Evolutionary conservation across 2,329 filamentous ascomycete genomes (phyloP).

Genomic region (Talaromyces sp.): DNA sequence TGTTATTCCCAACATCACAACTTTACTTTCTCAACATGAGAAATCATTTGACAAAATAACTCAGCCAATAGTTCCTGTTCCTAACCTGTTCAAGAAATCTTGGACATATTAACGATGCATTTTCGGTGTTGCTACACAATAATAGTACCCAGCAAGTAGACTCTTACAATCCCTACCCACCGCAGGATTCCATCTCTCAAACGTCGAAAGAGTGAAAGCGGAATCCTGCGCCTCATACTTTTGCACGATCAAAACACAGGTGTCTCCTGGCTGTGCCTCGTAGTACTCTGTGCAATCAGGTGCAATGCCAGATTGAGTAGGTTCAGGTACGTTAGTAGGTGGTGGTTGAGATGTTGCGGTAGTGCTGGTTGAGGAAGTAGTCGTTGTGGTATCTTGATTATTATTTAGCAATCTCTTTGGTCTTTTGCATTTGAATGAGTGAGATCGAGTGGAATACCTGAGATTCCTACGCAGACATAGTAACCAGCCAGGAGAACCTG

Average conservation of each 20-base stretch:
- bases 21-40: too few species aligned
- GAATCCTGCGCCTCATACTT: slow-evolving; percentile 13
- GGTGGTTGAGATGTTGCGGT: not conserved
- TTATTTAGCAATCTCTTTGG: not conserved
- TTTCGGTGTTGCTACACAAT: slow-evolving; percentile 22
- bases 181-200: slow-evolving; percentile 25
- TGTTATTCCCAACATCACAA: too few species aligned
- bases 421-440: not conserved
- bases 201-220: slow-evolving; percentile 18
- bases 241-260: slow-evolving; percentile 24
- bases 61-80: not conserved
- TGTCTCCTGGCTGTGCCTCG: slow-evolving; percentile 23
- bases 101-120: not conserved
- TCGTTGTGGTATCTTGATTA: not conserved
- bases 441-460: not conserved
- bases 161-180: slow-evolving; percentile 22
- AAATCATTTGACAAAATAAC: not conserved
- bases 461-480: slow-evolving; percentile 25
- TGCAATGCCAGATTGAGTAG: slow-evolving; percentile 20
- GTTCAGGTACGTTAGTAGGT: not conserved
- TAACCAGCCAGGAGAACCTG: slow-evolving; percentile 24
- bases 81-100: not conserved
- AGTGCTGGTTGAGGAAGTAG: not conserved
- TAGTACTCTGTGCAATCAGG: slow-evolving; percentile 27
- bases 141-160: slow-evolving; percentile 24